Evolutionary conservation across 768 basidiomycete genomes (phyloP).

Genomic region (Filobasidium wieringae): DNA sequence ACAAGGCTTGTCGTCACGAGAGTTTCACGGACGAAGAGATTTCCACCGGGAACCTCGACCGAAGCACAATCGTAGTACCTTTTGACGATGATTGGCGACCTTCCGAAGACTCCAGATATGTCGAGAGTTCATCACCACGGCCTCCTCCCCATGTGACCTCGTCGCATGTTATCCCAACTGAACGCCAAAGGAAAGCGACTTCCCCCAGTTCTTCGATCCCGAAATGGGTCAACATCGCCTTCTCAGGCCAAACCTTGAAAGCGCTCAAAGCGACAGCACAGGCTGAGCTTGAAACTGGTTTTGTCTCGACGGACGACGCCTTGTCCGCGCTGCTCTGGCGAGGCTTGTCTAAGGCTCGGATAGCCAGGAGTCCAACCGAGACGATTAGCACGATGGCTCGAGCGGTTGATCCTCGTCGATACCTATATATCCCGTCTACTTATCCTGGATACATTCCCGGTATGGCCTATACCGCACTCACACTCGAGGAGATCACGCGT

Average conservation of each 20-base stretch:
- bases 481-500: neutral
- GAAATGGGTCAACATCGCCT: constrained; percentile 46
- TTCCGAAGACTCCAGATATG: neutral
- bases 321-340: constrained; percentile 16
- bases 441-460: constrained; percentile 10
- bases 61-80: neutral
- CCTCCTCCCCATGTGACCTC: no score
- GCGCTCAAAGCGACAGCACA: constrained; percentile 44
- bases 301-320: constrained; percentile 14
- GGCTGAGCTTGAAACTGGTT: neutral
- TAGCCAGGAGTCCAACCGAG: neutral
- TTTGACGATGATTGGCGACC: neutral
- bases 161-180: neutral
- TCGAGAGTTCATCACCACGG: no score
- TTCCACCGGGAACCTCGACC: neutral
- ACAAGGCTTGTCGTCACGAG: constrained; percentile 3
- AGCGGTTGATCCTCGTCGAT: constrained; percentile 12
- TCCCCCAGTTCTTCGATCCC: neutral
- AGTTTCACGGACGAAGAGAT: neutral
- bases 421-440: constrained; percentile 7
- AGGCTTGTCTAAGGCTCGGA: constrained; percentile 6
- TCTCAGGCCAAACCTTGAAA: constrained; percentile 50
- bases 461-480: constrained; percentile 7
- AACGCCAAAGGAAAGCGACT: neutral
- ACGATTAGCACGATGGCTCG: constrained; percentile 1